Conservation (phyloP, 1,284 basidiomycete species). For the Ganoderma resinaceum region DNA sequence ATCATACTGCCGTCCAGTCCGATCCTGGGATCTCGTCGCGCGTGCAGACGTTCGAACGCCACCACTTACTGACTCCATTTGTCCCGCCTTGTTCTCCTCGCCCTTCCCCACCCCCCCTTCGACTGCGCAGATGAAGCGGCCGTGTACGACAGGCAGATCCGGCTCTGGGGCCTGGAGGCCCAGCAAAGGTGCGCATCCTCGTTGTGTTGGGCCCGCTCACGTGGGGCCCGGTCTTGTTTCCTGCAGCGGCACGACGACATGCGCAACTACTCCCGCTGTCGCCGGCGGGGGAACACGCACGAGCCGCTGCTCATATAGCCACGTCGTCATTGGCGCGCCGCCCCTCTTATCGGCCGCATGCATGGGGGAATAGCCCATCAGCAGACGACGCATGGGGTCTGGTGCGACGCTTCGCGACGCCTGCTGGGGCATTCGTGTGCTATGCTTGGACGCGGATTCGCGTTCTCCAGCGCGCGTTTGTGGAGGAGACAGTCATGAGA, state of each 20-base stretch:
- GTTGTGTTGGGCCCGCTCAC: constrained; percentile 10
- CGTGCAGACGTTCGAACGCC: background rate
- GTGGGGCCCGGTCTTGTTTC: constrained; percentile 4
- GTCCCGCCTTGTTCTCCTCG: constrained; percentile 12
- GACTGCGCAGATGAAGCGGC: constrained; percentile 74
- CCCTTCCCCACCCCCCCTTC: background rate
- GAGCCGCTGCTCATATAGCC: background rate
- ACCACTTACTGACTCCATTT: background rate
- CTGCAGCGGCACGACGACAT: constrained; percentile 9
- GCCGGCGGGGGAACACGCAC: background rate
- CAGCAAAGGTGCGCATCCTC: constrained; percentile 79
- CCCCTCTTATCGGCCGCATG: background rate
- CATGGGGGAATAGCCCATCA: constrained; percentile 1
- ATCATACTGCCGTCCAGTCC: background rate
- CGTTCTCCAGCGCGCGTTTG: constrained; percentile 1
- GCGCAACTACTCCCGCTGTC: constrained; percentile 13
- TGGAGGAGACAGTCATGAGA: constrained; percentile 9
- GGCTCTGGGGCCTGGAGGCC: constrained; percentile 97
- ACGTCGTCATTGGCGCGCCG: constrained; percentile 8
- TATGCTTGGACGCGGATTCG: constrained; percentile 10
- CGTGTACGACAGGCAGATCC: constrained; percentile 96
- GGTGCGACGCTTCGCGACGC: constrained; percentile 12
- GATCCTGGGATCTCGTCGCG: background rate
- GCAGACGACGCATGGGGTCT: constrained; percentile 14
- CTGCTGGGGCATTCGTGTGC: constrained; percentile 10